Evolutionary conservation across 2,329 filamentous ascomycete species (phyloP).

Genomic region (Fusarium pseudoanthophilum): DNA sequence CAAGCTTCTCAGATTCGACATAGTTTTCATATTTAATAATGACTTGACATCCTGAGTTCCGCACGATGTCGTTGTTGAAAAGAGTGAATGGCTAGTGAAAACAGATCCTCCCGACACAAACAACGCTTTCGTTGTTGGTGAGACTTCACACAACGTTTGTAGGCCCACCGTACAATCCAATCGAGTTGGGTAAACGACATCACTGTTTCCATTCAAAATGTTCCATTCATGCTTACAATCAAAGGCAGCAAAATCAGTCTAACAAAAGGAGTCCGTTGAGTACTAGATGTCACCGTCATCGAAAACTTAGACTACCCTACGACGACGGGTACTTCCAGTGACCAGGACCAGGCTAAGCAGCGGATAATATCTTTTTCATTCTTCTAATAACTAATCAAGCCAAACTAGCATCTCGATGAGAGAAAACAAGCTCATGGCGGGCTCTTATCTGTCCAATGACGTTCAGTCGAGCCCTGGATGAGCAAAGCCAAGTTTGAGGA

Average conservation of each 20-base stretch:
- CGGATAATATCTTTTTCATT: not conserved
- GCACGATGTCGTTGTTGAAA: not conserved
- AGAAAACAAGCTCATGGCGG: not conserved
- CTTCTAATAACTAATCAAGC: not conserved
- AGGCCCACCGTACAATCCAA: too few species aligned
- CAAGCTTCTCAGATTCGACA: too few species aligned
- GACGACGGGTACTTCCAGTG: not conserved
- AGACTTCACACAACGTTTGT: not conserved
- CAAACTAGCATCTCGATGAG: not conserved
- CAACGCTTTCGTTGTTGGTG: not conserved
- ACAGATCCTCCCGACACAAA: not conserved
- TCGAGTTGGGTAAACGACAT: fast-evolving
- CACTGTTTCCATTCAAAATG: not conserved
- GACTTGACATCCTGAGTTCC: too few species aligned
- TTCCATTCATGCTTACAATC: not conserved
- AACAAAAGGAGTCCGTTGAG: not conserved
- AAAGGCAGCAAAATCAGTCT: not conserved
- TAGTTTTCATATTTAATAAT: not conserved
- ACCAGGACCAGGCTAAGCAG: not conserved
- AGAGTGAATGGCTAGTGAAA: not conserved
- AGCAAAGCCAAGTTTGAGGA: not conserved
- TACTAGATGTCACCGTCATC: not conserved
- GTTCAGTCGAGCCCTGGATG: not conserved
- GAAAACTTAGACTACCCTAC: not conserved
- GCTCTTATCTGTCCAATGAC: not conserved